Evolutionary conservation across 148 eudicot species (phyloP).

Genomic region (Rhododendron henanense): DNA sequence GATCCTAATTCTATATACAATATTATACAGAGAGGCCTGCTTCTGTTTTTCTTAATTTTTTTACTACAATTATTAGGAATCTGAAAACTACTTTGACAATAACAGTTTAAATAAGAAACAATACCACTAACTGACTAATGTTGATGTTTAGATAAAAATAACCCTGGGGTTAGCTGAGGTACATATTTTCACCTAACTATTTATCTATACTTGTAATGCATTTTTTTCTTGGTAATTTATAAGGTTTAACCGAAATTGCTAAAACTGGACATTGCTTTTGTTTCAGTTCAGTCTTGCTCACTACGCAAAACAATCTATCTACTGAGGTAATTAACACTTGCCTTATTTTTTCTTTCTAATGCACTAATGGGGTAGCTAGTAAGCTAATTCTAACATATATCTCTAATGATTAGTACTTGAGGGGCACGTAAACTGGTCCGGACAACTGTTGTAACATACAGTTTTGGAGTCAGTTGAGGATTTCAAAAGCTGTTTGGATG

Average conservation of each 20-base stretch:
- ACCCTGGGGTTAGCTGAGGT: neutral
- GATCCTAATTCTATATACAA: neutral
- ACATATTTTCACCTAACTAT: neutral
- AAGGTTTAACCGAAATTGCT: neutral
- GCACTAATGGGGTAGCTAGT: neutral
- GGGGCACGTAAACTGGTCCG: neutral
- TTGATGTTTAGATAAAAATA: neutral
- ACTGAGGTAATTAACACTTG: neutral
- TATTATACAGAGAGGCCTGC: neutral
- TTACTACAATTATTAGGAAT: neutral
- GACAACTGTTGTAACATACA: neutral
- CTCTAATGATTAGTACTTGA: too few species aligned
- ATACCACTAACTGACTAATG: neutral
- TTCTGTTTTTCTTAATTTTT: neutral
- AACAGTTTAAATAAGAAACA: neutral
- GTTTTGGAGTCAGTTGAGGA: neutral
- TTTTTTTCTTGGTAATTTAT: neutral
- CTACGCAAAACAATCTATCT: neutral
- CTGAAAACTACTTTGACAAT: conserved; percentile 5
- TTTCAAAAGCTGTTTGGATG: neutral
- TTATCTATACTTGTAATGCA: neutral
- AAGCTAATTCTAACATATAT: neutral
- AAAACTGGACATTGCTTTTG: neutral
- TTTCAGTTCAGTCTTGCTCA: neutral
- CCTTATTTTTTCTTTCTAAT: neutral